Base-by-base conservation (phyloP, 805 yeast genomes). In the Candida coleopterorum region DNA sequence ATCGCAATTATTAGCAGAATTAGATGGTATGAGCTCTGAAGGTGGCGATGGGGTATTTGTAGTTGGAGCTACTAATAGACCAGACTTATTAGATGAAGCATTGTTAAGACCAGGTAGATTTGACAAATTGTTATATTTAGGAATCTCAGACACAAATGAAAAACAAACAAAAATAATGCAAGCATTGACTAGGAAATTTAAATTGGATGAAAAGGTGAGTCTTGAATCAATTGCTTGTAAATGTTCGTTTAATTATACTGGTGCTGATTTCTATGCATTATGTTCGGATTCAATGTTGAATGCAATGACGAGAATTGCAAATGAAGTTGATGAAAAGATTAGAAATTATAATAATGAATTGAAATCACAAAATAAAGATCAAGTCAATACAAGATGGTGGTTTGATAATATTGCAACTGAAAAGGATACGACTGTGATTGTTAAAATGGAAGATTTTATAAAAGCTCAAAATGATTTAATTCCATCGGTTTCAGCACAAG, bases 51-150 rank as follows among this genome's bases (percentile, higher is more conserved):
- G 97, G 5, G 96, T 93, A 0, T 93, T 93, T 57, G 97, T 90
- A 4, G 95, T 93, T 29, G 98, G 98, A n/a, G 98, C 98, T 4
- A 93, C 98, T 0, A 93, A 93, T 52, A 73, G 98, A 50, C 98
- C 98, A 0, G 98, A 93, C 64, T 64, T 93, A 44, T 67, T 93
- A 29, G 98, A 93, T 55, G 97, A 90, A 55, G 97, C 97, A 0
- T 68, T 93, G 32, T 63, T 93, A 39, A 75, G 98, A 55, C 96
- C 96, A 0, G 96, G 96, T 3, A 72, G 98, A 55, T 93, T 93
- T 55, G 98, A 93, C 58, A 93, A 89, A 59, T 78, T 93, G 89
- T 68, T 93, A 34, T 93, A 93, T 52, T 66, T 93, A 38, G 98
- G 98, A 6, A 86, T 93, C 16, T 76, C 95, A 1, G 97, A 90